phyloP scores from a whole-genome alignment of 805 yeast genomes.

The Kodamaea leandrae region DNA sequence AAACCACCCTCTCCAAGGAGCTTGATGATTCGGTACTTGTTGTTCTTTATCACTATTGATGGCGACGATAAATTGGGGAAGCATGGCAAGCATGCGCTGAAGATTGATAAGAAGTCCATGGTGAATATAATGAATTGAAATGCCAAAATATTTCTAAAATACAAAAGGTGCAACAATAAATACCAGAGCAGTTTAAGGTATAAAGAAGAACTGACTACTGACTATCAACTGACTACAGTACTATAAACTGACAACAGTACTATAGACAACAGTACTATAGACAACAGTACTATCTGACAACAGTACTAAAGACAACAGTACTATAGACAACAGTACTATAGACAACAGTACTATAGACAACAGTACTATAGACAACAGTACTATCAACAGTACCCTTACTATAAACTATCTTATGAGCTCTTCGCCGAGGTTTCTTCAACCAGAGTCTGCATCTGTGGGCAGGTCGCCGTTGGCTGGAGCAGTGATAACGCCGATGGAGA shows the following conservation, averaged over 20 bases:
- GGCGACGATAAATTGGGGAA: constrained; percentile 48
- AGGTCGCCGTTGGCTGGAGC: constrained; percentile 1
- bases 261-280: too few species aligned
- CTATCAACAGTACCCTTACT: not conserved
- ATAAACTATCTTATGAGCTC: not conserved
- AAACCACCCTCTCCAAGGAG: constrained; percentile 91
- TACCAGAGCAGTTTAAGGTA: too few species aligned
- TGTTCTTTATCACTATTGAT: constrained; percentile 57
- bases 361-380: not conserved
- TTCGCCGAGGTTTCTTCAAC: not conserved
- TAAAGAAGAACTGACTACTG: too few species aligned
- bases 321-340: too few species aligned
- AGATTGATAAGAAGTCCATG: constrained; percentile 23
- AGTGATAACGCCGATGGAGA: constrained; percentile 9
- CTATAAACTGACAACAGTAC: too few species aligned
- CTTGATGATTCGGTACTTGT: constrained; percentile 58
- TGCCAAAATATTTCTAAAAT: not conserved
- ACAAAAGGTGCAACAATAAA: too few species aligned
- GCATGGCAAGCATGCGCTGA: constrained; percentile 44
- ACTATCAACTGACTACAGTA: too few species aligned
- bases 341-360: too few species aligned
- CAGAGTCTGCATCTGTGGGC: not conserved
- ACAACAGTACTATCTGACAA: too few species aligned
- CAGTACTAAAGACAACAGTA: too few species aligned
- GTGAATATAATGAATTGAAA: not conserved